phyloP scores from a whole-genome alignment of 495 filamentous ascomycete species.

The Talaromyces stipitatus region DNA sequence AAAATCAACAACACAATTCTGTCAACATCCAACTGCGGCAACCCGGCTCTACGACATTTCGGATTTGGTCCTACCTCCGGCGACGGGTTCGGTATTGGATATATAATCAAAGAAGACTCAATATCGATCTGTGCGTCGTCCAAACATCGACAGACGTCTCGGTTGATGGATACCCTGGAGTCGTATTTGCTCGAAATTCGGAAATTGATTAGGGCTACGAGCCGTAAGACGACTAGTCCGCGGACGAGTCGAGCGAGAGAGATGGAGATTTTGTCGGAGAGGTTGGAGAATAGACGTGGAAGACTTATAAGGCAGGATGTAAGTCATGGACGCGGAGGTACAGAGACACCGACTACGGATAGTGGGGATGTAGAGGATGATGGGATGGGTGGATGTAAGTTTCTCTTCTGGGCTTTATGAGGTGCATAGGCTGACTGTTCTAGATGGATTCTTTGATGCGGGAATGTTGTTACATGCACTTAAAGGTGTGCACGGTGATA shows the following conservation, averaged over 20 bases:
- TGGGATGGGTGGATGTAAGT: conserved; percentile 87
- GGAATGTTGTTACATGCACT: conserved; percentile 87
- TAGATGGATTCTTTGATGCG: conserved; percentile 95
- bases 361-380: conserved; percentile 73
- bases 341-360: conserved; percentile 49
- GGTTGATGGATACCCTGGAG: conserved; percentile 85
- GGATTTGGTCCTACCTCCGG: conserved; percentile 92
- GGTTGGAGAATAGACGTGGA: conserved; percentile 30
- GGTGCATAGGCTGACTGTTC: conserved; percentile 17
- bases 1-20: conserved; percentile 90
- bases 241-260: conserved; percentile 59
- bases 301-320: conserved; percentile 38
- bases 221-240: conserved; percentile 44
- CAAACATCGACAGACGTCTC: conserved; percentile 86
- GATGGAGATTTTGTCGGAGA: conserved; percentile 48
- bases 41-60: conserved; percentile 92
- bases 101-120: conserved; percentile 96
- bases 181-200: conserved; percentile 84
- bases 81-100: conserved; percentile 95
- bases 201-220: conserved; percentile 64
- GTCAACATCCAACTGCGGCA: conserved; percentile 97
- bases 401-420: too few relatives aligned
- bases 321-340: conserved; percentile 25
- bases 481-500: conserved; percentile 51
- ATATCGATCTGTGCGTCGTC: conserved; percentile 87